Evolutionary conservation across 2,329 filamentous ascomycete species (phyloP), one percentile per base, ranked within the genome.

Genomic region (Pseudogymnoascus sp.): DNA sequence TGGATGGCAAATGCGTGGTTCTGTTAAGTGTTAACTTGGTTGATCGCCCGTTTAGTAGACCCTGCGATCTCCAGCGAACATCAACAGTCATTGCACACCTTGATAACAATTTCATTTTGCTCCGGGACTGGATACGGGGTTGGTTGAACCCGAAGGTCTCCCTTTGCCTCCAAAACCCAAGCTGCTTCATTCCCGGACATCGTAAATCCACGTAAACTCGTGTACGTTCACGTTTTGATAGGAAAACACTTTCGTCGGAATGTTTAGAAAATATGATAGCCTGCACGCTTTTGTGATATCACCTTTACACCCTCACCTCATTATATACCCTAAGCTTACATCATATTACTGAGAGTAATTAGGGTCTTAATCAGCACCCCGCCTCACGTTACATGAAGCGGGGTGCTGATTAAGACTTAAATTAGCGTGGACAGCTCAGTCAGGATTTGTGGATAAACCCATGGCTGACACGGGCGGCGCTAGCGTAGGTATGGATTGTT

Each of bases 1-100:
- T 79, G 78, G 62, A 80, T 73, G 3, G 75, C 77, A 4, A 78
- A 67, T 14, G 75, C 75, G 16, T 64, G 61, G 59, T 75, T 76
- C 50, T 38, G 7, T 38, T n/a, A 38, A 38, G 14, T 38, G 36
- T 38, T 38, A n/a, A 38, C 36, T n/a, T 38, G n/a, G 36, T 38
- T n/a, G 36, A 38, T 38, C 14, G 36, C 36, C 8, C 11, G 34
- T 12, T 2, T 12, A 14, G 34, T 36, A 36, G 34, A 36, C 34
- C 11, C 11, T 11, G 34, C 2, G 34, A 36, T 36, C 11, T 3
- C 2, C 36, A 14, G 36, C 5, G 36, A 38, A 38, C 14, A 38
- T 38, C 16, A 31, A 31, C 28, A 40, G 16, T 18, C 38, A 18
- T 40, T 40, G 7, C 38, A 16, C 38, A 40, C 38, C 37, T 74